Percentiles rank a stretch among this genome's conserved stretches.
phyloP scores from a whole-genome alignment of 1,139 yeast species.

The Ashbya aceris region DNA sequence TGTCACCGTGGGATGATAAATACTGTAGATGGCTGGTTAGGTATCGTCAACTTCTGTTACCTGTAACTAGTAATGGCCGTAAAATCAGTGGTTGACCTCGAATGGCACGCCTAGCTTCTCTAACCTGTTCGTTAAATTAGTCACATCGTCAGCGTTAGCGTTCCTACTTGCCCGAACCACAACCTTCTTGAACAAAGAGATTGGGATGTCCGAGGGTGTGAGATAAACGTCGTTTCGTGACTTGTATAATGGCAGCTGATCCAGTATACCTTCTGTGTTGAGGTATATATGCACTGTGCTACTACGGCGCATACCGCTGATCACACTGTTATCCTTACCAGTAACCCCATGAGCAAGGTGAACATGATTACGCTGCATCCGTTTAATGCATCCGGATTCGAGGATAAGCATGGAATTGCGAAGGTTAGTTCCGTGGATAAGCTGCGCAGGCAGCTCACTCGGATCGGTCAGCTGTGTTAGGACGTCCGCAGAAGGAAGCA shows the following conservation, averaged over 20 bases:
- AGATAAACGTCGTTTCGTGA: constrained; percentile 66
- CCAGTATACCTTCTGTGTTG: constrained; percentile 39
- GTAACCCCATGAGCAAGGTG: constrained; percentile 54
- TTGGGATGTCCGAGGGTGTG: constrained; percentile 51
- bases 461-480: constrained; percentile 25
- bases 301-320: constrained; percentile 65
- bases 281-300: constrained; percentile 56
- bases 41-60: too few relatives aligned
- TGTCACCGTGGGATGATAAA: too few relatives aligned
- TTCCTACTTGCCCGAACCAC: constrained; percentile 15
- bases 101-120: background rate
- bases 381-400: constrained; percentile 38
- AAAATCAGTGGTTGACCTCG: background rate
- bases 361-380: constrained; percentile 74
- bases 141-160: background rate
- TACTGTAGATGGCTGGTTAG: too few relatives aligned
- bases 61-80: too few relatives aligned
- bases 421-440: constrained; percentile 77
- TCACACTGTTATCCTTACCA: constrained; percentile 31
- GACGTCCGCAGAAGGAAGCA: constrained; percentile 38
- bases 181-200: constrained; percentile 38
- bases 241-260: constrained; percentile 45
- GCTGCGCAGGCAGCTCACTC: constrained; percentile 34
- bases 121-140: background rate
- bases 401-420: constrained; percentile 43